Conservation (phyloP, 768 basidiomycete species). For the Lentinula guzmanii region DNA sequence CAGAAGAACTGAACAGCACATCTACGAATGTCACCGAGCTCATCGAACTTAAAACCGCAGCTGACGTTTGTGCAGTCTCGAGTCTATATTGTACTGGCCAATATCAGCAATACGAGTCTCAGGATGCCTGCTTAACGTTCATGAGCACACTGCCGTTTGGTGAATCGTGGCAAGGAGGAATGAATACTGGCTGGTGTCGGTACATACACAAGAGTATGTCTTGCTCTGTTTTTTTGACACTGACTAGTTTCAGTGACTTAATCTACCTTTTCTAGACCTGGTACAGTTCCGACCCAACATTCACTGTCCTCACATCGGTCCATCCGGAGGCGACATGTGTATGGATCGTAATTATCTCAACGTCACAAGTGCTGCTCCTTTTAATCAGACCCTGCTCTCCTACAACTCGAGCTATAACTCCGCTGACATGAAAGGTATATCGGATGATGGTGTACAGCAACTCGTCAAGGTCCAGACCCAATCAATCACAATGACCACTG, state of each 20-base stretch:
- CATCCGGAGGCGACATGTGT: slow-evolving; percentile 8
- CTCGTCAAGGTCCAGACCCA: not conserved
- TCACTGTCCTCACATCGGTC: slow-evolving; percentile 10
- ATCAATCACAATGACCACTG: not conserved
- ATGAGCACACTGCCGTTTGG: slow-evolving; percentile 2
- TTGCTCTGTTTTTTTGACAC: not conserved
- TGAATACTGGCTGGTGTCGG: slow-evolving; percentile 5
- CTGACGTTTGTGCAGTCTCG: slow-evolving; percentile 6
- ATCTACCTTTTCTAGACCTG: not conserved
- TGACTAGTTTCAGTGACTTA: not conserved
- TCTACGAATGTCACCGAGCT: slow-evolving; percentile 1
- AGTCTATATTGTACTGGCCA: slow-evolving; percentile 3
- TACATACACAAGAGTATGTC: not conserved
- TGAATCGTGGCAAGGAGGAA: slow-evolving; percentile 5
- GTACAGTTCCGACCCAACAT: slow-evolving; percentile 7
- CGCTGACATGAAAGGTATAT: not conserved
- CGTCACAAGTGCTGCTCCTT: not conserved
- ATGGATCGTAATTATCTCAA: not conserved
- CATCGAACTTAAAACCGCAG: slow-evolving; percentile 1
- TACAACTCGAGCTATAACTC: slow-evolving; percentile 3
- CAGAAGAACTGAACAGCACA: not conserved
- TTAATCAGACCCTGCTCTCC: not conserved
- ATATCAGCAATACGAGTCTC: slow-evolving; percentile 5
- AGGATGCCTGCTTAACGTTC: not conserved
- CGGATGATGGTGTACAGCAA: not conserved